Base-by-base conservation (phyloP, 2,329 filamentous ascomycete genomes). In the Biscogniauxia mediterranea region DNA sequence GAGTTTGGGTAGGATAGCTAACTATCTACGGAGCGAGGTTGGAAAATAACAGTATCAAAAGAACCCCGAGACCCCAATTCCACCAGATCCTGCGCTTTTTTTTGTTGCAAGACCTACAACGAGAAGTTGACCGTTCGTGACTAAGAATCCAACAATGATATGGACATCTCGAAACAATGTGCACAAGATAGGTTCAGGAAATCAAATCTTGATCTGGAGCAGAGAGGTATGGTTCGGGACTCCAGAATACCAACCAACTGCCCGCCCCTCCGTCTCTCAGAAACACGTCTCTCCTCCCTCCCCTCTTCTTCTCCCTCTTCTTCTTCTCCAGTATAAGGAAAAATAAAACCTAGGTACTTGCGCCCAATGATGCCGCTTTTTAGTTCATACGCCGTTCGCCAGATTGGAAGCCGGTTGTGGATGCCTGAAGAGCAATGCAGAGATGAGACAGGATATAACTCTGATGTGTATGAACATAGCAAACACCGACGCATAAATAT, bases 341-440 rank as follows among this genome's bases (percentile, higher is more conserved):
- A 63, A 64, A 32, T 32, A 59, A 53, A 72, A 70, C 59, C 66
- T 64, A 69, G 66, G 67, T 66, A 70, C 70, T 67, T 72, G 67
- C 67, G 68, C 70, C 71, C 66, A 61, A 64, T 69, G 62, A 73
- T 74, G 70, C 72, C 71, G 70, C 70, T 71, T 76, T 73, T 75
- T 73, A 70, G 66, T 74, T 75, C 72, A 73, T 78, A 74, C 76
- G 76, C 76, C 76, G 70, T 78, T 77, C 76, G 75, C 76, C 76
- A 69, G 67, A 65, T 72, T 69, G 69, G 70, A 70, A 74, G 69
- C 70, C 69, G 71, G 69, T 65, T 66, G 60, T 68, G 64, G 66
- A 68, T 69, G 67, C 64, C 66, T 65, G 62, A 65, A 66, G 69
- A 68, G 68, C 64, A 68, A 68, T 71, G 66, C 67, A 68, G 61